Conservation (phyloP, 805 yeast genomes). For the Saccharomycodes ludwigii region DNA sequence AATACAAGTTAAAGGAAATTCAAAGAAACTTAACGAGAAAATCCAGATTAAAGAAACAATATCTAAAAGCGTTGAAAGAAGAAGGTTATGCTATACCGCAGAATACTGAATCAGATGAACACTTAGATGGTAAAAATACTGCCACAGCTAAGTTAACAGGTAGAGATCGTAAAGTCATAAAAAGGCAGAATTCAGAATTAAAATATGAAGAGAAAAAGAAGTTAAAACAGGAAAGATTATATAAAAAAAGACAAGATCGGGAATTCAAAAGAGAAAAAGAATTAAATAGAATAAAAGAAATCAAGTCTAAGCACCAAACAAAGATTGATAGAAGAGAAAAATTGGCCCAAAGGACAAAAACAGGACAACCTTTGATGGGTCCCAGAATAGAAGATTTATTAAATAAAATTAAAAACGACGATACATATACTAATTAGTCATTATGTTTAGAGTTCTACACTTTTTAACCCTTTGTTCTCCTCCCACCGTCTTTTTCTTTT, state of each 20-base stretch:
- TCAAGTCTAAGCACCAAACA: slow-evolving; percentile 27
- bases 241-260: slow-evolving; percentile 17
- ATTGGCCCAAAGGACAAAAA: slow-evolving; percentile 42
- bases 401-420: slow-evolving; percentile 57
- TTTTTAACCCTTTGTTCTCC: too few species aligned
- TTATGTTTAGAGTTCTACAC: too few species aligned
- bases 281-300: slow-evolving; percentile 22
- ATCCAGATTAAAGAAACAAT: slow-evolving; percentile 69
- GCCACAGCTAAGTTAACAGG: slow-evolving; percentile 4
- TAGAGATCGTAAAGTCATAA: slow-evolving; percentile 6
- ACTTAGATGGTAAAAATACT: slow-evolving; percentile 7
- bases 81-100: slow-evolving; percentile 52
- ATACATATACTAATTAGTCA: too few species aligned
- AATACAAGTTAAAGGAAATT: slow-evolving; percentile 45
- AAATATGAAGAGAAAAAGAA: slow-evolving; percentile 25
- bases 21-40: slow-evolving; percentile 65
- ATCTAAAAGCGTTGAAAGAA: slow-evolving; percentile 64
- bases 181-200: slow-evolving; percentile 19
- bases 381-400: slow-evolving; percentile 71
- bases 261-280: slow-evolving; percentile 33
- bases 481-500: too few species aligned
- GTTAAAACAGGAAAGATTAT: slow-evolving; percentile 21
- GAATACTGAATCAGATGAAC: slow-evolving; percentile 11
- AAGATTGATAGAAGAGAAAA: slow-evolving; percentile 33
- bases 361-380: slow-evolving; percentile 87